Base-by-base conservation (phyloP, 345 rosid species). In the Pugionium cornutum region DNA sequence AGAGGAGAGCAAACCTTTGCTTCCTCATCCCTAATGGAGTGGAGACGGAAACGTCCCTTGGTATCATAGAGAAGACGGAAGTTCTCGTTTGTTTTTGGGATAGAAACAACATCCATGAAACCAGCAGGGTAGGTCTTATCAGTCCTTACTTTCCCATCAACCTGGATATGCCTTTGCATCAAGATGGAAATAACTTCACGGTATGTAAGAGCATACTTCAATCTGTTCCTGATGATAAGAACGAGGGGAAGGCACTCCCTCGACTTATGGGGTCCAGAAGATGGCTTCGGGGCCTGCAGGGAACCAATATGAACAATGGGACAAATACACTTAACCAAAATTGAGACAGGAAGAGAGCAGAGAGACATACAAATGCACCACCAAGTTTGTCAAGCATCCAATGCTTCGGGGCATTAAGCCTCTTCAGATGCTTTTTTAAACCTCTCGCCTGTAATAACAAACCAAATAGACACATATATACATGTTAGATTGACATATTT, bases 391-490 rank as follows among this genome's bases (percentile, higher is more conserved):
- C 69, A 58, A 72, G 89, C 89, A 84, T 83, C 96, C 96, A 88
- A 67, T 88, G 96, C 72, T 76, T 83, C 0, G 96, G 96, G 57
- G 96, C 96, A 88, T 88, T 84, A 53, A 88, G 90, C 87, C 92
- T 86, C 92, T 88, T 88, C 92, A 88, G 7, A 66, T 86, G 92
- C 37, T 88, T 88, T 79, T 86, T 88, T 82, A 88, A 82, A 40
- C 96, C 96, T 64, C 92, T 85, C 53, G 96, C 90, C 96, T 88
- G 84, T 28, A 43, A 34, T 3, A 34, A 34, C 4, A 9, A 4
- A 37, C 0, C 5, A n/a, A 33, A 6, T 9, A 55, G 27, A 39
- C 30, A 34, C n/a, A 32, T 1, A 30, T 7, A 55, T 3, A 41
- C 0, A 31, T 32, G 44, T 37, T 53, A 62, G 3, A 8, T 1